Evolutionary conservation across 176 grass and related monocot species (phyloP).

Genomic region (Hsuehochloa calcarea): DNA sequence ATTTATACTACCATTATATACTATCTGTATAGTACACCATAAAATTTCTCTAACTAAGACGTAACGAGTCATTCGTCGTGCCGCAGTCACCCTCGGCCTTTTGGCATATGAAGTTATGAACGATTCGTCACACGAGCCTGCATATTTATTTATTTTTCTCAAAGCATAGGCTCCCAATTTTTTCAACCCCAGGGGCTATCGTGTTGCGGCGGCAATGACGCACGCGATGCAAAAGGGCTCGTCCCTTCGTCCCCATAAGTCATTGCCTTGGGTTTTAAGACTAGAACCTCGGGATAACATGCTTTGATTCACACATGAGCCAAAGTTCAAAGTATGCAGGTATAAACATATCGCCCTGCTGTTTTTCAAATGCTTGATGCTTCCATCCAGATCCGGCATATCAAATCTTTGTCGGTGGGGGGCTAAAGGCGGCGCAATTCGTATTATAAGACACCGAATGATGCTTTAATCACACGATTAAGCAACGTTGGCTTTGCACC

Average conservation of each 20-base stretch:
- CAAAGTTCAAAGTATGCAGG: neutral
- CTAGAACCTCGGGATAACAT: neutral
- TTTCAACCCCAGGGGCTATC: neutral
- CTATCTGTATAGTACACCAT: too few relatives aligned
- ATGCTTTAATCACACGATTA: neutral
- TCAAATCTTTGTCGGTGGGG: neutral
- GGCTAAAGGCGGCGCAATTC: neutral
- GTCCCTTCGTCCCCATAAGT: neutral
- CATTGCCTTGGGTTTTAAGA: neutral
- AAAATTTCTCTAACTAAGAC: too few relatives aligned
- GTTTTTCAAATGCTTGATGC: neutral
- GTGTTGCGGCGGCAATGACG: neutral
- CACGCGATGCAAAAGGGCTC: neutral
- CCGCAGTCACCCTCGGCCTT: neutral
- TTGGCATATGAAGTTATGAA: neutral
- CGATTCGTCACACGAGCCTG: neutral
- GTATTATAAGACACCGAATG: neutral
- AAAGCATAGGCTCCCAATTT: neutral
- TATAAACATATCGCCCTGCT: neutral
- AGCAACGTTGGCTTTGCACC: neutral
- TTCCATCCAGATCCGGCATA: neutral
- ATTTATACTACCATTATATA: too few relatives aligned
- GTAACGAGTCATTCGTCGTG: neutral
- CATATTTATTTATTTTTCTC: neutral
- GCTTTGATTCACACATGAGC: neutral